Evolutionary conservation across 441 rosid genomes (phyloP).

Genomic region (Geranium incanum): DNA sequence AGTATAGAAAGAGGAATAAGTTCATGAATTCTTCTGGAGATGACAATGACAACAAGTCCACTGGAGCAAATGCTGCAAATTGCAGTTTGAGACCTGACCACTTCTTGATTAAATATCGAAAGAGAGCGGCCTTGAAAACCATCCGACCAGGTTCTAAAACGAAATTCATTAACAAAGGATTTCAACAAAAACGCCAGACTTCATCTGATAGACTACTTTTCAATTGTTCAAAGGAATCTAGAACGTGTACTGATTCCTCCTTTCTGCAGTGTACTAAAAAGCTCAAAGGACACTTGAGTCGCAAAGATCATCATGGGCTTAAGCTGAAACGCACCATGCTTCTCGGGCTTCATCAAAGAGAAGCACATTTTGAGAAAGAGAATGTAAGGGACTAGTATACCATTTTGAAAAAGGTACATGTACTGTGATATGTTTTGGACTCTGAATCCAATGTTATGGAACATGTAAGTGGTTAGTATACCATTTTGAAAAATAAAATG

Average conservation of each 20-base stretch:
- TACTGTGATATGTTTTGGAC: too few species aligned
- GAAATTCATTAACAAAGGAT: conserved; percentile 19
- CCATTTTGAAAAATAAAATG: background rate
- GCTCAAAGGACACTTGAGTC: background rate
- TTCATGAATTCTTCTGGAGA: background rate
- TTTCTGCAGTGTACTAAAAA: conserved; percentile 6
- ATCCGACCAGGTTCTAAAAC: conserved; percentile 10
- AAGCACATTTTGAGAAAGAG: background rate
- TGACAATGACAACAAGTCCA: background rate
- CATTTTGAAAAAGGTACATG: too few species aligned
- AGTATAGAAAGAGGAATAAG: background rate
- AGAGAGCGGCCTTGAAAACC: conserved; percentile 24
- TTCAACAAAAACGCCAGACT: conserved; percentile 11
- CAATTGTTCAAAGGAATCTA: conserved; percentile 18
- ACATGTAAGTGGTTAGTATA: too few species aligned
- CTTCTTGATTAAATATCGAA: background rate
- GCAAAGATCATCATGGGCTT: background rate
- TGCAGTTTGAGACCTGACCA: background rate
- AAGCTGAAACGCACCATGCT: background rate
- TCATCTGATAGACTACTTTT: conserved; percentile 16
- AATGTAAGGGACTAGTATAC: background rate
- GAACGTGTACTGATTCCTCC: conserved; percentile 1
- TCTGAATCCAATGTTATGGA: too few species aligned
- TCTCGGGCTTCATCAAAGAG: background rate
- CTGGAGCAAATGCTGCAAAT: background rate